Base-by-base conservation (phyloP, 106 monocot species). In the Acorus gramineus region DNA sequence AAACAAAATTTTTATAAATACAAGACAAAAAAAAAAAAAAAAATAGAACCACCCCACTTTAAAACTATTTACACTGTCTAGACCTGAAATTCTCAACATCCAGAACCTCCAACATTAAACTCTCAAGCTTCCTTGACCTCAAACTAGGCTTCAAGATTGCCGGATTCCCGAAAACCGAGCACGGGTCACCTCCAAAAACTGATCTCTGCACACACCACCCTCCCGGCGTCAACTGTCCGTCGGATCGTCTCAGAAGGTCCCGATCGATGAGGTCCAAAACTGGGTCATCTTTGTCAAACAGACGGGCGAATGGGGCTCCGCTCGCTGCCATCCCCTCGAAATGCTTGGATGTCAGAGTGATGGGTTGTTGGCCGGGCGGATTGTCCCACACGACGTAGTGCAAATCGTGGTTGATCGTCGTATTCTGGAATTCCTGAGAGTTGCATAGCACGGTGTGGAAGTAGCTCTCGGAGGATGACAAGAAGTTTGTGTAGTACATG, bases 361-460 rank as follows among this genome's bases (percentile, higher is more conserved):
- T 45, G 42, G 87, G 95, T 8, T 70, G 61, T 14, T 79, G 77
- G n/a, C 59, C 67, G 3, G 86, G 82, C 4, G 79, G 90, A 3
- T 78, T 73, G 10, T 85, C 83, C 90, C 87, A 91, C 47, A 72
- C n/a, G 56, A 66, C 73, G 49, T 87, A 96, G 2, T 81, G 80
- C 44, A 96, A 67, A 55, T 83, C 82, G 43, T 82, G 66, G 68
- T 87, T 96, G 59, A 96, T 60, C 4, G 95, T 87, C 50, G 87
- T 96, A 56, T 85, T 90, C 72, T 90, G 90, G 55, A 85, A 96
- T 46, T 90, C 80, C 63, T 81, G 72, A 11, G 95, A 90, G 44
- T 96, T 90, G 79, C 95, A 96, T 66, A 96, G 87, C 7, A 87
- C 87, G 11, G 95, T 85, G 48, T 96, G 95, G 74, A 96, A 91